Conservation (phyloP, 1,139 yeast genomes). For the Saccharomyces hybrid region DNA sequence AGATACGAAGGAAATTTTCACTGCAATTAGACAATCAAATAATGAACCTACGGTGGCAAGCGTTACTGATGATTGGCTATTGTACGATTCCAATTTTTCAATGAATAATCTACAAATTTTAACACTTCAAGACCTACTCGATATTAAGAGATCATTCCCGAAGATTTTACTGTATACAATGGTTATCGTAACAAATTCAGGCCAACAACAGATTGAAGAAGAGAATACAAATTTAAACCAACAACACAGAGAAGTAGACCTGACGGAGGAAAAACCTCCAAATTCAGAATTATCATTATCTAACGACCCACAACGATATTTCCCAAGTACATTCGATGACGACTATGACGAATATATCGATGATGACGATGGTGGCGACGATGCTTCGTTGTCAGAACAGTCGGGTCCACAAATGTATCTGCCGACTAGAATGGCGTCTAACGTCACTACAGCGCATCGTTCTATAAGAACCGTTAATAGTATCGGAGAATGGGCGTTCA, state of each 20-base stretch:
- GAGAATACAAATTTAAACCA: neutral
- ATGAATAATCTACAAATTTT: slow-evolving; percentile 34
- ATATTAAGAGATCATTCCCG: slow-evolving; percentile 24
- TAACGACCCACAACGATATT: slow-evolving; percentile 10
- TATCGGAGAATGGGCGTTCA: slow-evolving; percentile 27
- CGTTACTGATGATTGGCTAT: slow-evolving; percentile 35
- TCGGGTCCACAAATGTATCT: slow-evolving; percentile 19
- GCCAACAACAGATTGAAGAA: neutral
- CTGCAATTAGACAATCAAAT: slow-evolving; percentile 32
- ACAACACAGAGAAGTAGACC: neutral
- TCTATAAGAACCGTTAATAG: slow-evolving; percentile 27
- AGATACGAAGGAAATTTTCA: slow-evolving; percentile 21
- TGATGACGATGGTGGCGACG: slow-evolving; percentile 12
- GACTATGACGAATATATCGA: slow-evolving; percentile 7
- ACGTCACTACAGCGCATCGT: slow-evolving; percentile 26
- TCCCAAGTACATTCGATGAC: slow-evolving; percentile 5
- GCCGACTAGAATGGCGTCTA: slow-evolving; percentile 22
- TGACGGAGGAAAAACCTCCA: slow-evolving; percentile 1
- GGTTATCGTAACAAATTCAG: slow-evolving; percentile 13
- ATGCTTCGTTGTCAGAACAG: slow-evolving; percentile 10
- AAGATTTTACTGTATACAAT: slow-evolving; percentile 36
- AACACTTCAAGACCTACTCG: slow-evolving; percentile 31
- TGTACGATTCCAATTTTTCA: slow-evolving; percentile 34
- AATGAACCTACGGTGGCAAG: slow-evolving; percentile 25
- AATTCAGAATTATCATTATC: slow-evolving; percentile 7